Conservation (phyloP, 176 grass and related monocot species). For the Ampelocalamus luodianensis region DNA sequence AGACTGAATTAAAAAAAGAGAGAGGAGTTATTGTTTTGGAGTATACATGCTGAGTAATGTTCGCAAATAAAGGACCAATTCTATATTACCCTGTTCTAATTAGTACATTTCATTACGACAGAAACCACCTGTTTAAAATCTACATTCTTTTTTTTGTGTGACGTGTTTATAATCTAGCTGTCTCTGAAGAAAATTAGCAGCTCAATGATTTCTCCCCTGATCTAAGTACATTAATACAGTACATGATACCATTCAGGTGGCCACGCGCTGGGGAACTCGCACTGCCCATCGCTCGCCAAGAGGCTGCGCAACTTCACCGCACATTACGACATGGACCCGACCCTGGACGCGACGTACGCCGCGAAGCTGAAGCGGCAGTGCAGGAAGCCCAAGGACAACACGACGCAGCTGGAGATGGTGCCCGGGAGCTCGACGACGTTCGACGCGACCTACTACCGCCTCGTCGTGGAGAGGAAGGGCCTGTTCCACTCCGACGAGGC, state of each 20-base stretch:
- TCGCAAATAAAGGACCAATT: no score
- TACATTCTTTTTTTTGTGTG: no score
- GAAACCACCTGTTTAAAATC: no score
- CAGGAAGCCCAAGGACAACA: conserved; percentile 43
- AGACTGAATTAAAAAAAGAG: no score
- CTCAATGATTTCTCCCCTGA: not conserved
- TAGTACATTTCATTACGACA: no score
- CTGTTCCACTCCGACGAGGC: conserved; percentile 78
- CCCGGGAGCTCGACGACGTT: conserved; percentile 70
- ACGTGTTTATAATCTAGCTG: no score
- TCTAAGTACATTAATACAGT: not conserved
- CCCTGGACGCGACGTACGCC: conserved; percentile 48
- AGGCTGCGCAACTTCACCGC: conserved; percentile 65
- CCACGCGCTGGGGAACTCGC: conserved; percentile 69
- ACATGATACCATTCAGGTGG: conserved; percentile 43
- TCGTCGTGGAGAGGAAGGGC: conserved; percentile 47
- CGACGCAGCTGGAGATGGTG: conserved; percentile 73
- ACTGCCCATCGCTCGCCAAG: conserved; percentile 68
- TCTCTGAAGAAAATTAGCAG: no score
- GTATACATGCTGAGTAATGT: no score
- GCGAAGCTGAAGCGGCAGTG: conserved; percentile 43
- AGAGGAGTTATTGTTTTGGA: no score
- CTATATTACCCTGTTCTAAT: no score
- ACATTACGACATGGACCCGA: conserved; percentile 52
- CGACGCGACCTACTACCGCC: conserved; percentile 61